Evolutionary conservation across 345 rosid genomes (phyloP).

Genomic region (Bretschneidera sinensis): DNA sequence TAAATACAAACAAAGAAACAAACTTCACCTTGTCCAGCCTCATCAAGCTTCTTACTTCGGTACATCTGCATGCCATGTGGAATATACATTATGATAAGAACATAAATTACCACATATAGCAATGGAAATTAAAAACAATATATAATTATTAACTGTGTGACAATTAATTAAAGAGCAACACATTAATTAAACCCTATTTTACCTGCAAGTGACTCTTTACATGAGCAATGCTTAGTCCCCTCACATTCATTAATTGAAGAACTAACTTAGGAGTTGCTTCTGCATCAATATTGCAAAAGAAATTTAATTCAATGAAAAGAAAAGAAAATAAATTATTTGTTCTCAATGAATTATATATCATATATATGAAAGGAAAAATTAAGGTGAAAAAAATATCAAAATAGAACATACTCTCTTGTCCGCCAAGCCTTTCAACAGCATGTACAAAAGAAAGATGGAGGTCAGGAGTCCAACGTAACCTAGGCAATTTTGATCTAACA

Average conservation of each 20-base stretch:
- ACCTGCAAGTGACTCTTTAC: slow-evolving; percentile 79
- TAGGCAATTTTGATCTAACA: slow-evolving; percentile 65
- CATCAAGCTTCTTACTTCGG: slow-evolving; percentile 66
- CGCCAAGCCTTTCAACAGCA: slow-evolving; percentile 81
- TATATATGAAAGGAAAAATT: no score
- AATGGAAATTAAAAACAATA: no score
- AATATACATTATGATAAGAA: slow-evolving; percentile 11
- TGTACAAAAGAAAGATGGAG: slow-evolving; percentile 73
- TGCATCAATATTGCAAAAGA: slow-evolving; percentile 12
- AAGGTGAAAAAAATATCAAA: neutral
- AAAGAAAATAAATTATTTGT: neutral
- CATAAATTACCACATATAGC: neutral
- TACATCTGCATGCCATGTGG: slow-evolving; percentile 42
- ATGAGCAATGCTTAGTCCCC: slow-evolving; percentile 65
- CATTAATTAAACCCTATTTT: neutral
- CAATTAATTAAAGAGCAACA: no score
- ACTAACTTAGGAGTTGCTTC: slow-evolving; percentile 71
- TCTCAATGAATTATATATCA: no score
- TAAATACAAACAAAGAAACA: neutral
- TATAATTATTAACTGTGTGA: no score
- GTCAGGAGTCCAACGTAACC: slow-evolving; percentile 91
- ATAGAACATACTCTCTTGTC: slow-evolving; percentile 70
- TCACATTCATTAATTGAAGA: slow-evolving; percentile 62
- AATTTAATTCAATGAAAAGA: neutral
- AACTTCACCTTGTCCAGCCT: slow-evolving; percentile 55